Evolutionary conservation across 2,329 filamentous ascomycete species (phyloP).

Genomic region (Waltergamsia citrina): DNA sequence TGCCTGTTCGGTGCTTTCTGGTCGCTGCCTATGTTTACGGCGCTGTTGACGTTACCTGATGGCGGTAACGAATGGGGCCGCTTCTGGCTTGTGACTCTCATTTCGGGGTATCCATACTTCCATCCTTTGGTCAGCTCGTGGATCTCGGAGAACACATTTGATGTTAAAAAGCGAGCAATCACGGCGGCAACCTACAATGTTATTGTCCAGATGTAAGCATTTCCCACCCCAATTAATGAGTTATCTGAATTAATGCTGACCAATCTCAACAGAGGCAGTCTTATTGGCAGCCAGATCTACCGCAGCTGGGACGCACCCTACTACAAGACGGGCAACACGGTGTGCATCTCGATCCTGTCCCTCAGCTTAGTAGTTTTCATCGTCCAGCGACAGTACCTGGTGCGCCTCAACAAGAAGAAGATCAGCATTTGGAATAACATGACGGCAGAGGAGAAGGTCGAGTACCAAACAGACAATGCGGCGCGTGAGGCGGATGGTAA

Average conservation of each 20-base stretch:
- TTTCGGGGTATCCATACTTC: slow-evolving; percentile 48
- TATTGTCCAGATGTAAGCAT: slow-evolving; percentile 28
- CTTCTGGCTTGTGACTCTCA: slow-evolving; percentile 39
- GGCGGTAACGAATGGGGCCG: slow-evolving; percentile 39
- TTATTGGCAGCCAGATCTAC: slow-evolving; percentile 38
- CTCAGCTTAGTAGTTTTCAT: slow-evolving; percentile 40
- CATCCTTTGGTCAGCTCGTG: slow-evolving; percentile 44
- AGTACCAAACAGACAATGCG: slow-evolving; percentile 34
- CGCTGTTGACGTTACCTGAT: slow-evolving; percentile 37
- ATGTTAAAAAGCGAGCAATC: slow-evolving; percentile 38
- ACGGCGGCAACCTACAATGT: slow-evolving; percentile 38
- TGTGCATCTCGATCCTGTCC: slow-evolving; percentile 41
- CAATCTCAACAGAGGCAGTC: slow-evolving; percentile 19
- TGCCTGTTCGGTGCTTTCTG: slow-evolving; percentile 42
- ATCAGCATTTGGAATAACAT: slow-evolving; percentile 33
- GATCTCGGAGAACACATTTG: slow-evolving; percentile 38
- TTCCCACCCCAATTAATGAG: not conserved
- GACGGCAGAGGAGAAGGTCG: slow-evolving; percentile 30
- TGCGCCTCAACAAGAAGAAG: slow-evolving; percentile 38
- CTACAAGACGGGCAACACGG: slow-evolving; percentile 48
- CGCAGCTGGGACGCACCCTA: slow-evolving; percentile 41
- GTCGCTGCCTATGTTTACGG: slow-evolving; percentile 40
- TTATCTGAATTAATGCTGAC: not conserved
- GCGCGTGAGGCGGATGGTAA: slow-evolving; percentile 37
- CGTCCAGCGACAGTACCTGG: slow-evolving; percentile 32